These are phyloP conservation scores for Davidsoniella virescens DNA, from an alignment of 2,329 filamentous ascomycete genomes.

Conservation along the genomic window DNA sequence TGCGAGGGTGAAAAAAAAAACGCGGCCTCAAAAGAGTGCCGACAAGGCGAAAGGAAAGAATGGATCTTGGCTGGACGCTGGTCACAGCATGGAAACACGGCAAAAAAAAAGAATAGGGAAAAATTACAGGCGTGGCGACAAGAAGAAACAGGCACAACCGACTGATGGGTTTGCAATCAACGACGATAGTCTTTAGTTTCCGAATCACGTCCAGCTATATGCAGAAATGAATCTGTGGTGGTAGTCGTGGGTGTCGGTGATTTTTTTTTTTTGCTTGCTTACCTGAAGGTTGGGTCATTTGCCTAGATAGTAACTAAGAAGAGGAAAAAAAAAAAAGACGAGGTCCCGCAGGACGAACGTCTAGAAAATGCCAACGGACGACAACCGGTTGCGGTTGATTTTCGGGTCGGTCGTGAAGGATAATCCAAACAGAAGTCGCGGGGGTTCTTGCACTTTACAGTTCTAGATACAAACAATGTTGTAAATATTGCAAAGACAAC, in stretches of 20 bases:
- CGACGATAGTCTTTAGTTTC: no score
- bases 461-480: background rate
- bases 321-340: constrained; percentile 6
- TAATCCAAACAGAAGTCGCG: background rate
- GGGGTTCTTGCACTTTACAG: background rate
- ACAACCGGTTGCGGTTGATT: constrained; percentile 4
- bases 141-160: no score
- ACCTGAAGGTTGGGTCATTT: constrained; percentile 12
- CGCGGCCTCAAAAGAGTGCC: background rate
- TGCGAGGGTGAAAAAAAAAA: constrained; percentile 1
- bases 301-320: constrained; percentile 2
- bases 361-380: constrained; percentile 1
- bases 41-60: background rate
- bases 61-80: no score
- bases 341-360: constrained; percentile 9
- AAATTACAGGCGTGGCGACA: background rate
- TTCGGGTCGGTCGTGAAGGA: no score
- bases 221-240: no score
- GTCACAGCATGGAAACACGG: no score
- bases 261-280: background rate
- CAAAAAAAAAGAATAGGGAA: no score
- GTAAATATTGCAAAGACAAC: background rate
- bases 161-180: no score
- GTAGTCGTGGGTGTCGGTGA: background rate
- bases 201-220: no score